A percentile compares a stretch with the other conserved stretches of the same genome.
These are phyloP conservation scores for Ascochyta rabiei DNA, from an alignment of 2,329 filamentous ascomycete genomes.

Conservation along the genomic window DNA sequence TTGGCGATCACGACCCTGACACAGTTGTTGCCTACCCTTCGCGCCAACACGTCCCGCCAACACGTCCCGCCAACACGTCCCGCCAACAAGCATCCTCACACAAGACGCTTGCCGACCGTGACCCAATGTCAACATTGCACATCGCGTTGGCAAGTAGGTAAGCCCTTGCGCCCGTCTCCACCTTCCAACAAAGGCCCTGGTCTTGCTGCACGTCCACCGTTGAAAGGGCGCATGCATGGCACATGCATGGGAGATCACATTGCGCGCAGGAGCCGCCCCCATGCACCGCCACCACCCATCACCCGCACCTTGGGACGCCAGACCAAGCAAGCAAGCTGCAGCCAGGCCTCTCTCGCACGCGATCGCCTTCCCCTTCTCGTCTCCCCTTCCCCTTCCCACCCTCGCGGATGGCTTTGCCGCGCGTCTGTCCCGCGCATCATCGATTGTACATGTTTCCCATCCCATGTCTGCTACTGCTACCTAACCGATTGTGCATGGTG, in stretches of 20 bases:
- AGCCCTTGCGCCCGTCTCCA: slow-evolving; percentile 10
- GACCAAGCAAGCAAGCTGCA: neutral
- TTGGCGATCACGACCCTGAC: neutral
- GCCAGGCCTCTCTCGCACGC: slow-evolving; percentile 1
- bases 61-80: neutral
- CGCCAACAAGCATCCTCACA: neutral
- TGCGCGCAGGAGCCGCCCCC: slow-evolving; percentile 1
- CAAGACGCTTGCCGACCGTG: neutral
- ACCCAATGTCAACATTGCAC: neutral
- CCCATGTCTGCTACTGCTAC: too few relatives aligned
- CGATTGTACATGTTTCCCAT: neutral
- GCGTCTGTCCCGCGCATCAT: slow-evolving; percentile 3
- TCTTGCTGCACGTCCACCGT: slow-evolving; percentile 12
- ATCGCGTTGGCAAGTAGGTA: slow-evolving; percentile 1
- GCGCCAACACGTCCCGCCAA: slow-evolving; percentile 1
- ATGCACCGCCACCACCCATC: slow-evolving; percentile 6
- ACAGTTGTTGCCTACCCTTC: neutral
- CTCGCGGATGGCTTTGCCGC: neutral
- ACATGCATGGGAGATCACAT: slow-evolving; percentile 15
- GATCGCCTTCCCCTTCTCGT: slow-evolving; percentile 4
- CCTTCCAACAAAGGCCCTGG: slow-evolving; percentile 9
- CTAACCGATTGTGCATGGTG: neutral
- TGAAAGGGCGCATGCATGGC: slow-evolving; percentile 5
- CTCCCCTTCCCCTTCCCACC: neutral
- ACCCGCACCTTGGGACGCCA: neutral